Base-by-base conservation (phyloP, 129 eudicot species). In the Pulicaria dysenterica region DNA sequence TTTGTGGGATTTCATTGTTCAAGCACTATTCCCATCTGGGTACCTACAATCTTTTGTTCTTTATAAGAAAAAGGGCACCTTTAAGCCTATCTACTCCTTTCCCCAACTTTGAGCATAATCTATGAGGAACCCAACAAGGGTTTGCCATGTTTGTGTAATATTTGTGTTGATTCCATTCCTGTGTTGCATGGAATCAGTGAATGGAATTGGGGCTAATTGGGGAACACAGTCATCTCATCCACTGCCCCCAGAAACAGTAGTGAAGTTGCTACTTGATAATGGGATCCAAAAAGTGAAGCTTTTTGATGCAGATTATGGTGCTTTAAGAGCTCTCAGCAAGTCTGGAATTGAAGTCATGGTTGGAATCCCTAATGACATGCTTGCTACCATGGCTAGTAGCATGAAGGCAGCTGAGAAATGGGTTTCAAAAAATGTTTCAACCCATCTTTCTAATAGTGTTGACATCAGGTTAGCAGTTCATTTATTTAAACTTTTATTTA, bases 151-250 rank as follows among this genome's bases (percentile, higher is more conserved):
- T 77, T 78, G 72, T 34, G 64, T 50, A 40, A 43, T 78, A 44
- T 16, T 53, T 36, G 5, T 62, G 51, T 38, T 78, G 77, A 70
- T 78, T 70, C 77, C 77, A 62, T 70, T 78, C 67, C 49, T 78
- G 44, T 51, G 36, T 69, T 79, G 76, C 59, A 63, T 73, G 40
- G 69, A 58, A 78, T 63, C 82, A 15, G 95, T 78, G 73, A 13
- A 80, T 43, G 91, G 95, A 40, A 89, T 87, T 10, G 98, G 98
- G 53, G 98, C 87, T 31, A 93, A 93, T 48, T 93, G 98, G 98
- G 98, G 98, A 45, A 93, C 96, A 53, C 96, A 89, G 75, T 75
- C 87, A 41, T 83, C 92, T 47, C 98, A 93, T 68, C 88, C 87
- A 8, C 64, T 93, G 54, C 84, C 83, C 5, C 87, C 86, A 53